phyloP scores from a whole-genome alignment of 306 rosid genomes.

The Quercus rubra region DNA sequence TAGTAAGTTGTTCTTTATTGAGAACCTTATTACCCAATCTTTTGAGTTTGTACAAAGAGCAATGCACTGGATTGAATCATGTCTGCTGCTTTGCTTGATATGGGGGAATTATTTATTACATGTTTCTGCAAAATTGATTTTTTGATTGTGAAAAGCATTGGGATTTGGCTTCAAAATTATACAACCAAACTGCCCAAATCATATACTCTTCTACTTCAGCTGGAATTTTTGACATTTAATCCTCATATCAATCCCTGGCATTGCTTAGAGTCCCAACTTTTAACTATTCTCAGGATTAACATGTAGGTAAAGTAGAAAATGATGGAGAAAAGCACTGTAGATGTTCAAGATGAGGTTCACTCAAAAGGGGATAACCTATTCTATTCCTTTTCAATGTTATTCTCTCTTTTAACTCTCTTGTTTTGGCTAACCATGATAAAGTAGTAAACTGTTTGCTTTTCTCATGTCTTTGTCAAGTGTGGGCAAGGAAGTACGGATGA shows the following conservation, averaged over 20 bases:
- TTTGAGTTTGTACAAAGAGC: neutral
- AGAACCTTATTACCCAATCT: neutral
- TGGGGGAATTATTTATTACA: neutral
- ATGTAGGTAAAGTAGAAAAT: slow-evolving; percentile 69
- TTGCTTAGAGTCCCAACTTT: slow-evolving; percentile 30
- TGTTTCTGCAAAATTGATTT: slow-evolving; percentile 9
- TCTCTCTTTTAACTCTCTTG: slow-evolving; percentile 22
- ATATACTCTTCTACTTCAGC: slow-evolving; percentile 17
- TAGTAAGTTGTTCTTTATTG: neutral
- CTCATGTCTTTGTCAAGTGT: slow-evolving; percentile 56
- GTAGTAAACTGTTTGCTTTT: slow-evolving; percentile 16
- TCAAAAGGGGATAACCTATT: slow-evolving; percentile 46
- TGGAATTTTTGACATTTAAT: slow-evolving; percentile 7
- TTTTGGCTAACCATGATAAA: slow-evolving; percentile 26
- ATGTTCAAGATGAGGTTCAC: slow-evolving; percentile 71
- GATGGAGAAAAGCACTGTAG: slow-evolving; percentile 64
- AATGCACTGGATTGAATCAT: neutral
- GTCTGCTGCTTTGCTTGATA: neutral
- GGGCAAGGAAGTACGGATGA: slow-evolving; percentile 95
- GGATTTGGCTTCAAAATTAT: neutral
- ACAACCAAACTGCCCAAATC: neutral
- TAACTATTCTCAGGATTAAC: slow-evolving; percentile 53
- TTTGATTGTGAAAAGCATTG: slow-evolving; percentile 2
- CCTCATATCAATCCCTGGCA: slow-evolving; percentile 6
- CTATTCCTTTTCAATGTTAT: slow-evolving; percentile 32